Evolutionary conservation across 2,329 filamentous ascomycete genomes (phyloP), one percentile per base, ranked within the genome.

Genomic region (Hirsutella minnesotensis): DNA sequence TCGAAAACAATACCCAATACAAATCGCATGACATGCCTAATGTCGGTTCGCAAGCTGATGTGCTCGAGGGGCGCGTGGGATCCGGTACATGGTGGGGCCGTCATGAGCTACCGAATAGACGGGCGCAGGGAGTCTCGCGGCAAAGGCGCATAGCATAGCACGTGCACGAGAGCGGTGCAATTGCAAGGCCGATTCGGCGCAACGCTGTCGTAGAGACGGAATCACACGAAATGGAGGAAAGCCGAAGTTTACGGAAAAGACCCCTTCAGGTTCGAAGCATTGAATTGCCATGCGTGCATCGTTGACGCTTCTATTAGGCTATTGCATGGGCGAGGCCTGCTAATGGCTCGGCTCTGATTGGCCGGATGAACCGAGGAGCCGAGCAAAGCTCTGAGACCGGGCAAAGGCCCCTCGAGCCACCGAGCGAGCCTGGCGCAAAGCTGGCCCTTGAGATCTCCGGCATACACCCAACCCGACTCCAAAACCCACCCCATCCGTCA

Each of bases 281-380:
- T 31, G 29, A 21, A 27, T 19, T 21, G n/a, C n/a, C n/a, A 37
- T 30, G 24, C 24, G 24, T 9, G 7, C 5, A 16, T 16, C 33
- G 33, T 34, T 18, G 33, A 34, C 33, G 31, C n/a, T 4, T 45
- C 36, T 33, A 43, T 20, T 43, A 45, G 45, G 42, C 41, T 29
- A 18, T 18, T 34, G 33, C 33, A 15, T 34, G 33, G 33, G n/a
- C n/a, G 15, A 34, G 33, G 33, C 39, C 43, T 44, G 40, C 46
- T 46, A 51, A 49, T 51, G 27, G 30, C 15, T 43, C 31, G 35
- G 3, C 42, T 40, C 46, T 62, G 58, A 63, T 63, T 62, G 59
- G 59, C 38, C 44, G 45, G 49, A 45, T 58, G 47, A 56, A 53
- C 59, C 59, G 59, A 61, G 57, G 53, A 59, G 53, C 57, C 57